Evolutionary conservation across 768 basidiomycete genomes (phyloP).

Genomic region (Mycena rosella): DNA sequence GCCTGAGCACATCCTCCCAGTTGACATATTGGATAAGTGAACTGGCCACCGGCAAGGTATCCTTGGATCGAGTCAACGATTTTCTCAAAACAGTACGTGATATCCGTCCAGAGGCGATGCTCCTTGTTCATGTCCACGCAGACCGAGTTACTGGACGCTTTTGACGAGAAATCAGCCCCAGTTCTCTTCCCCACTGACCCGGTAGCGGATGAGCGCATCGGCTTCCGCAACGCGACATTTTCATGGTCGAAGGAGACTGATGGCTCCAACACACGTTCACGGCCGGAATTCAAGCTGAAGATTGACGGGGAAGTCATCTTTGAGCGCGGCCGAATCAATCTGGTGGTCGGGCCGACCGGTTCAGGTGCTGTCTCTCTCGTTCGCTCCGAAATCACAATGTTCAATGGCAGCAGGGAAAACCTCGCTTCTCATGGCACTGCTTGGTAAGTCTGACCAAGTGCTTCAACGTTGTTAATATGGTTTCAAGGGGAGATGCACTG

Average conservation of each 20-base stretch:
- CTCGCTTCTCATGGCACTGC: constrained; percentile 68
- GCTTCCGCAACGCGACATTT: constrained; percentile 68
- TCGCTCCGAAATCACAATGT: constrained; percentile 34
- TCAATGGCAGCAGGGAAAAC: constrained; percentile 64
- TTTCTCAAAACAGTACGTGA: neutral
- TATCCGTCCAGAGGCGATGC: constrained; percentile 4
- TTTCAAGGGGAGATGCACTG: constrained; percentile 78
- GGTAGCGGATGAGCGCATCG: constrained; percentile 51
- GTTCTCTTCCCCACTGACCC: constrained; percentile 41
- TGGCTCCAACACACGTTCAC: constrained; percentile 50
- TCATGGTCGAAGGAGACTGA: constrained; percentile 59
- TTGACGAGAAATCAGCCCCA: too few relatives aligned
- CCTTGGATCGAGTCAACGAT: too few relatives aligned
- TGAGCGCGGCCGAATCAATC: constrained; percentile 57
- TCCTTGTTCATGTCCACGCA: neutral
- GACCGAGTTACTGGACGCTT: too few relatives aligned
- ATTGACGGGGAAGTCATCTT: constrained; percentile 64
- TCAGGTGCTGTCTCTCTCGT: constrained; percentile 33
- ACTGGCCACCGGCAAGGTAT: neutral
- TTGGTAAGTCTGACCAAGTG: constrained; percentile 46
- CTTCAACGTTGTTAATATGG: neutral
- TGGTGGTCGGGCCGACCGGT: constrained; percentile 67
- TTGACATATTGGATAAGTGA: neutral
- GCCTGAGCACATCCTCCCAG: neutral
- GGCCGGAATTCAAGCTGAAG: constrained; percentile 60